Conservation (phyloP, 345 rosid species). For the Triadica sebifera region DNA sequence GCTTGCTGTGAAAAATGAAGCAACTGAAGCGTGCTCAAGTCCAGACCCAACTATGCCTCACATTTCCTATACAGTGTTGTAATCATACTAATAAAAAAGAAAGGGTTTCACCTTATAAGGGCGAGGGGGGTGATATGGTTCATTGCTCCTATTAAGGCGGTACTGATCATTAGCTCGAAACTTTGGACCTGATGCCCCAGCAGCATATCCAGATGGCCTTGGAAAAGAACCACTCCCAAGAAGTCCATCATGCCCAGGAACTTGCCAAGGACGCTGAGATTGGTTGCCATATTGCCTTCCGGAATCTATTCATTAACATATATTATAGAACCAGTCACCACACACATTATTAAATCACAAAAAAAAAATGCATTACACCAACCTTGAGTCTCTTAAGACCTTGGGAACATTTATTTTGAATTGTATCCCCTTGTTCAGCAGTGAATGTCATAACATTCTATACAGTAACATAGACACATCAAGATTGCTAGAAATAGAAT, state of each 20-base stretch:
- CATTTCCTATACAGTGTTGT: neutral
- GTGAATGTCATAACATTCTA: neutral
- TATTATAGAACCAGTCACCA: slow-evolving; percentile 17
- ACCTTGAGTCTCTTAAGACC: neutral
- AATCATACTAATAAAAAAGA: neutral
- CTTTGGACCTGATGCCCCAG: slow-evolving; percentile 62
- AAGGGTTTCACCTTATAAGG: slow-evolving; percentile 71
- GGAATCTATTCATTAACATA: slow-evolving; percentile 43
- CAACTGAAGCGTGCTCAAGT: neutral
- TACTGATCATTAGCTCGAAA: slow-evolving; percentile 59
- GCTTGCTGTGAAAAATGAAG: neutral
- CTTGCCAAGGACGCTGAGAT: slow-evolving; percentile 76
- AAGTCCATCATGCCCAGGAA: slow-evolving; percentile 94
- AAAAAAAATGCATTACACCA: neutral
- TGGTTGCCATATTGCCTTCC: slow-evolving; percentile 68
- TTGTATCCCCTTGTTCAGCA: neutral
- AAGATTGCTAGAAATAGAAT: too few species aligned
- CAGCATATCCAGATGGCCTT: slow-evolving; percentile 62
- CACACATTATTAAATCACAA: neutral
- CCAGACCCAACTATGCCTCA: neutral
- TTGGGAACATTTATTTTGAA: neutral
- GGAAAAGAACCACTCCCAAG: slow-evolving; percentile 96
- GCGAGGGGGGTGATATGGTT: slow-evolving; percentile 95
- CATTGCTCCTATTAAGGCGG: slow-evolving; percentile 62
- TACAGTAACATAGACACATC: neutral